Percentiles rank a stretch among this genome's conserved stretches.
phyloP scores from a whole-genome alignment of 306 rosid species.

The Trifolium dubium region DNA sequence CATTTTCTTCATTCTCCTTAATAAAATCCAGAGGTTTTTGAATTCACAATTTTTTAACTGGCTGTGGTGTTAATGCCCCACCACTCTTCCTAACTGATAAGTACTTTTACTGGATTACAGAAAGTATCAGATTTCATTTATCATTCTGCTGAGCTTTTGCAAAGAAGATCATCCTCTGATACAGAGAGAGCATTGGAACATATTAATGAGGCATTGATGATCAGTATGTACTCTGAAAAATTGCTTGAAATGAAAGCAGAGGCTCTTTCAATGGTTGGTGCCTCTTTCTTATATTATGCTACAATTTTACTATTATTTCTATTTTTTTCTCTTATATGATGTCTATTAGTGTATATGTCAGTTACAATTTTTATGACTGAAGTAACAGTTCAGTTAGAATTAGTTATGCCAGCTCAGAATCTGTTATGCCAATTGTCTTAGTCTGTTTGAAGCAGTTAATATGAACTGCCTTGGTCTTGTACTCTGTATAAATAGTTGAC shows the following conservation, averaged over 20 bases:
- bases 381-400: not conserved
- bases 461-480: not conserved
- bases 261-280: slow-evolving; percentile 76
- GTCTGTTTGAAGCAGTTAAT: not conserved
- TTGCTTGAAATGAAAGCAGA: slow-evolving; percentile 93
- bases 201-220: slow-evolving; percentile 71
- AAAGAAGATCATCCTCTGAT: slow-evolving; percentile 58
- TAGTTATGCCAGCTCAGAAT: not conserved
- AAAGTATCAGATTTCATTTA: slow-evolving; percentile 68
- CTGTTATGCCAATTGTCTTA: not conserved
- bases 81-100: slow-evolving; percentile 39
- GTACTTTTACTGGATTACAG: slow-evolving; percentile 59
- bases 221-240: slow-evolving; percentile 74
- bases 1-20: slow-evolving; percentile 34
- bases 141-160: slow-evolving; percentile 65
- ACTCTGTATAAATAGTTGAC: not conserved
- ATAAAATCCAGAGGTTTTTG: slow-evolving; percentile 21
- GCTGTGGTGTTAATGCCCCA: slow-evolving; percentile 25
- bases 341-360: not conserved
- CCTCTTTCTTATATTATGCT: slow-evolving; percentile 39
- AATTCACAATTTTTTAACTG: slow-evolving; percentile 22
- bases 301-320: slow-evolving; percentile 18
- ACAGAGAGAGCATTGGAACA: slow-evolving; percentile 65
- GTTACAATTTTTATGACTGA: not conserved
- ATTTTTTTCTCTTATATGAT: not conserved